phyloP scores from a whole-genome alignment of 1,284 basidiomycete species.

The Ganoderma leucocontextum region DNA sequence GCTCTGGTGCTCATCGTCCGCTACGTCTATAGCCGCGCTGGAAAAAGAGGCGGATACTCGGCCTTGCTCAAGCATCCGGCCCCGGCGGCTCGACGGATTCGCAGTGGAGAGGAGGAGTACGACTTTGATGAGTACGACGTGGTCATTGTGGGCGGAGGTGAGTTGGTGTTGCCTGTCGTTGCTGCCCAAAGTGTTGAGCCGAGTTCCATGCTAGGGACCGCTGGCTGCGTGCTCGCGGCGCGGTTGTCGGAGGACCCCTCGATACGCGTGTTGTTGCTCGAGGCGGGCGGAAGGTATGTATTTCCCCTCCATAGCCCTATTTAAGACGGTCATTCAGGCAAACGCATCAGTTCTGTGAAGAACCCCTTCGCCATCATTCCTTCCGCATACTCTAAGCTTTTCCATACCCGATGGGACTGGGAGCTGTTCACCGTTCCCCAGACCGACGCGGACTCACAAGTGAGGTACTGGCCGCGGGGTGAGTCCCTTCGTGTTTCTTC shows the following conservation, averaged over 20 bases:
- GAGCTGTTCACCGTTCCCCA: constrained; percentile 65
- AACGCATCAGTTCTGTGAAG: constrained; percentile 32
- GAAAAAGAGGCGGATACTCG: constrained; percentile 6
- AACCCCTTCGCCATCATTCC: constrained; percentile 38
- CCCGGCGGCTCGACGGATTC: constrained; percentile 26
- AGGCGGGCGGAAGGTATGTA: constrained; percentile 69
- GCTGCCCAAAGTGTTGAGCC: not conserved
- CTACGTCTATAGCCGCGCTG: constrained; percentile 21
- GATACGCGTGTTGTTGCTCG: constrained; percentile 66
- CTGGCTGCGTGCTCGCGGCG: constrained; percentile 73
- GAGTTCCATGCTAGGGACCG: constrained; percentile 56
- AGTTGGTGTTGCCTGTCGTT: not conserved
- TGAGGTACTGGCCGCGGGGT: constrained; percentile 71
- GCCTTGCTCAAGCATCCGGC: constrained; percentile 25
- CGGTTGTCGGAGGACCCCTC: constrained; percentile 67
- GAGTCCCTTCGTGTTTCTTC: constrained; percentile 21
- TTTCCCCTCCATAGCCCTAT: not conserved
- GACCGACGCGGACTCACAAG: constrained; percentile 51
- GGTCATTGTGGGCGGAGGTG: constrained; percentile 72
- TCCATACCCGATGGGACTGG: constrained; percentile 50
- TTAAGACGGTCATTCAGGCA: not conserved
- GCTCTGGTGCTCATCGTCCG: constrained; percentile 21
- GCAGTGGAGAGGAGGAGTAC: constrained; percentile 22
- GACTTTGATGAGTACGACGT: constrained; percentile 61
- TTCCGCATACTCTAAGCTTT: constrained; percentile 24